These are phyloP conservation scores for Mucor irregularis DNA, from an alignment of 371 early-diverging fungal species.

Conservation along the genomic window DNA sequence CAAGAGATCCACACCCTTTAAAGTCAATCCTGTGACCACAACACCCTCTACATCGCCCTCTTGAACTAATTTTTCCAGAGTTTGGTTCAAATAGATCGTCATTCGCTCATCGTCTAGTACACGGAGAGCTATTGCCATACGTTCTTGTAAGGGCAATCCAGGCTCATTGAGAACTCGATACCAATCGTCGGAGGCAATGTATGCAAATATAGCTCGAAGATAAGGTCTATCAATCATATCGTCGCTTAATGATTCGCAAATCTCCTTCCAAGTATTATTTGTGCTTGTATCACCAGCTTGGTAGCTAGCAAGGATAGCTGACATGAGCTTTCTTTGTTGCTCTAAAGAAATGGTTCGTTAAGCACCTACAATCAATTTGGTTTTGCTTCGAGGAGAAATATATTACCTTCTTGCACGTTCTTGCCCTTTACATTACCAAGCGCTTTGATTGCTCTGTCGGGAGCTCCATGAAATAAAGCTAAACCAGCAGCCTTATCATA, in stretches of 20 bases:
- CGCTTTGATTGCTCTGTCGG: slow-evolving; percentile 73
- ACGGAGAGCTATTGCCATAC: slow-evolving; percentile 77
- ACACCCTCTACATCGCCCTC: slow-evolving; percentile 76
- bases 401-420: slow-evolving; percentile 44
- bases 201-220: slow-evolving; percentile 76
- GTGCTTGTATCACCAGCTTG: slow-evolving; percentile 29
- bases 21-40: slow-evolving; percentile 73
- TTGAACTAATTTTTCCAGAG: slow-evolving; percentile 47
- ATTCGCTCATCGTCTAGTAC: slow-evolving; percentile 77
- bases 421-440: slow-evolving; percentile 50
- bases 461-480: slow-evolving; percentile 81
- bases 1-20: slow-evolving; percentile 65
- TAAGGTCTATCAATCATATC: slow-evolving; percentile 72
- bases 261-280: slow-evolving; percentile 59
- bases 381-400: neutral
- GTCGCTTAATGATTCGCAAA: slow-evolving; percentile 61
- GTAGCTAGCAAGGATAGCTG: slow-evolving; percentile 74
- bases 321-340: slow-evolving; percentile 76
- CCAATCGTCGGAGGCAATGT: slow-evolving; percentile 80
- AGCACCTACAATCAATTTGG: too few species aligned
- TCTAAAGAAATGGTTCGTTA: too few species aligned
- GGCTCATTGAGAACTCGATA: slow-evolving; percentile 61
- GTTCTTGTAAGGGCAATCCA: slow-evolving; percentile 65
- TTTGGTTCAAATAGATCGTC: slow-evolving; percentile 49
- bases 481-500: slow-evolving; percentile 85